These are phyloP conservation scores for Sporothrix humicola DNA, from an alignment of 2,329 filamentous ascomycete species.

Conservation along the genomic window DNA sequence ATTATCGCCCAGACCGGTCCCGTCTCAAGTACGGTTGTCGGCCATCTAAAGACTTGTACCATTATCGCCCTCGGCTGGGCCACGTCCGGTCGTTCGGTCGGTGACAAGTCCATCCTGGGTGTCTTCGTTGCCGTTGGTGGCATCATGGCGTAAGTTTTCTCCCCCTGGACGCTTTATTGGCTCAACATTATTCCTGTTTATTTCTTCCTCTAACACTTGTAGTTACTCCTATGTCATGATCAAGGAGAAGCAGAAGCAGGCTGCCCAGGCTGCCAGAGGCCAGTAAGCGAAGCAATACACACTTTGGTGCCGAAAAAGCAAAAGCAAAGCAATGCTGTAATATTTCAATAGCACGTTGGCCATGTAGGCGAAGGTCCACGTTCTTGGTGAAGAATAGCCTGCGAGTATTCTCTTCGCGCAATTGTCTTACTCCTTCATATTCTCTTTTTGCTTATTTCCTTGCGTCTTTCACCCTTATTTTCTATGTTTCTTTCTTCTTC, in stretches of 20 bases:
- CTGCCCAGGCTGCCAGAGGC: slow-evolving; percentile 27
- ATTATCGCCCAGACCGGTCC: slow-evolving; percentile 67
- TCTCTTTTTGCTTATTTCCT: background rate
- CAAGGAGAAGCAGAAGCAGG: slow-evolving; percentile 39
- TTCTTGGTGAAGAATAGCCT: background rate
- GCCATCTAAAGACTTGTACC: slow-evolving; percentile 68
- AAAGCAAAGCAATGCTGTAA: background rate
- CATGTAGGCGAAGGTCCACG: background rate
- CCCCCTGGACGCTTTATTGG: background rate
- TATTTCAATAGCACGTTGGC: background rate
- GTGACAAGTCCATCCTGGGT: slow-evolving; percentile 61
- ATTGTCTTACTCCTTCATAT: background rate
- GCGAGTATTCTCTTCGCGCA: background rate
- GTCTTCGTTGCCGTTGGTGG: slow-evolving; percentile 62
- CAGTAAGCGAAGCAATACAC: background rate
- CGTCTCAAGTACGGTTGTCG: slow-evolving; percentile 69
- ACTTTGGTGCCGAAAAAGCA: background rate
- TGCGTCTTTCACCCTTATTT: background rate
- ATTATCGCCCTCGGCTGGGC: slow-evolving; percentile 70
- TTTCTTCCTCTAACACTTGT: background rate
- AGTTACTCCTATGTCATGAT: slow-evolving; percentile 46
- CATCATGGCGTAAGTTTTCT: slow-evolving; percentile 58
- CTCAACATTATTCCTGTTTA: background rate
- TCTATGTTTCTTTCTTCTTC: background rate
- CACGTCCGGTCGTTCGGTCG: slow-evolving; percentile 59